phyloP scores from a whole-genome alignment of 306 rosid genomes.

The Boehmeria nivea region DNA sequence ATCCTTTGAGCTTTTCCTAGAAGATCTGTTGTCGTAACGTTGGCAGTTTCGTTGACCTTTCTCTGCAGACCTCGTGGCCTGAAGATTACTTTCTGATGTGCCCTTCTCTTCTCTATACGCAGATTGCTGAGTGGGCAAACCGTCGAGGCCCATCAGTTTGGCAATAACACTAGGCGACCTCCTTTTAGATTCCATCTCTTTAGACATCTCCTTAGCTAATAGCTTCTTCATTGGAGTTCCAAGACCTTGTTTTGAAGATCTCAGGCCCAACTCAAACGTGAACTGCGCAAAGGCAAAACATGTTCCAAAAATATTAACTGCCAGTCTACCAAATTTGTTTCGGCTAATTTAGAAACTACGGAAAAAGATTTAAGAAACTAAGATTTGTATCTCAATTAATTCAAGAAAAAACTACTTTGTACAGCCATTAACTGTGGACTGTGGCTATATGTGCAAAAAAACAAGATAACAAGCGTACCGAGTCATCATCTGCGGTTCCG shows the following conservation, averaged over 20 bases:
- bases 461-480: slow-evolving; percentile 40
- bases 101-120: slow-evolving; percentile 42
- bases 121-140: slow-evolving; percentile 62
- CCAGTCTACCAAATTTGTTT: not conserved
- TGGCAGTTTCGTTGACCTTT: slow-evolving; percentile 35
- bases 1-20: slow-evolving; percentile 57
- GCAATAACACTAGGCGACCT: slow-evolving; percentile 76
- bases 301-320: slow-evolving; percentile 5
- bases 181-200: slow-evolving; percentile 52
- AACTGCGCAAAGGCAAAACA: slow-evolving; percentile 48
- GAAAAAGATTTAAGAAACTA: slow-evolving; percentile 9
- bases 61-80: slow-evolving; percentile 28
- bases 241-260: slow-evolving; percentile 44
- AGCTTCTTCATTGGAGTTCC: slow-evolving; percentile 75
- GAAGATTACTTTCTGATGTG: slow-evolving; percentile 27
- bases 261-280: slow-evolving; percentile 49
- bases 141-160: slow-evolving; percentile 97
- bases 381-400: not conserved
- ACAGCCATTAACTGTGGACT: too few species aligned
- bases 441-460: too few species aligned
- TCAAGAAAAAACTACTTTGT: slow-evolving; percentile 5
- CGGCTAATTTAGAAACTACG: not conserved
- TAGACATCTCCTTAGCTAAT: slow-evolving; percentile 69
- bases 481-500: slow-evolving; percentile 42
- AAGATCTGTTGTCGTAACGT: slow-evolving; percentile 34